A percentile compares a stretch with the other conserved stretches of the same genome.
Evolutionary conservation across 1,284 basidiomycete genomes (phyloP).

Genomic region (Polyporus tsugae): DNA sequence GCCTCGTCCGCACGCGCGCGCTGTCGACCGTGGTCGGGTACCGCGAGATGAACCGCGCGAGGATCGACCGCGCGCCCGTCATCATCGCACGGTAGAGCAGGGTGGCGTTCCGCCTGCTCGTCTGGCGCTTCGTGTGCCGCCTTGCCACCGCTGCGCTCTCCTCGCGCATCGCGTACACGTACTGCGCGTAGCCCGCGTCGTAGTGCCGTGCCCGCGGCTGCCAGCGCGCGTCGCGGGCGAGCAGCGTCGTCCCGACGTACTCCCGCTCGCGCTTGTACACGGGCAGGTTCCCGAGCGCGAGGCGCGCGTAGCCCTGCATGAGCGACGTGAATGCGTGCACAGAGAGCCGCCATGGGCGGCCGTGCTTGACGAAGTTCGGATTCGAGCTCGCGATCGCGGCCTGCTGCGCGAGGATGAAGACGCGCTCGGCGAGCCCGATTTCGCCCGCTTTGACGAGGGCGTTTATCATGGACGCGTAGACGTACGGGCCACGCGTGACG

Average conservation of each 20-base stretch:
- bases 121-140: constrained; percentile 29
- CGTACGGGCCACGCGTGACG: constrained; percentile 60
- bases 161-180: constrained; percentile 28
- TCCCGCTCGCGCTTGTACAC: constrained; percentile 8
- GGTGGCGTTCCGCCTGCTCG: constrained; percentile 41
- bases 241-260: constrained; percentile 15
- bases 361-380: constrained; percentile 34
- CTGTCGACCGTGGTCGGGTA: constrained; percentile 4
- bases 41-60: constrained; percentile 26
- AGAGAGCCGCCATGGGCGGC: constrained; percentile 67
- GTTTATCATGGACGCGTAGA: constrained; percentile 66
- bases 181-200: constrained; percentile 49
- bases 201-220: constrained; percentile 33
- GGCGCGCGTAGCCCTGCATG: constrained; percentile 66
- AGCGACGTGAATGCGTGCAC: constrained; percentile 76
- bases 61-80: constrained; percentile 44
- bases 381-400: constrained; percentile 64
- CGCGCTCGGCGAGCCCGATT: constrained; percentile 64
- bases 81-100: constrained; percentile 49
- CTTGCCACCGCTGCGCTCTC: background rate
- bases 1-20: background rate
- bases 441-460: constrained; percentile 65
- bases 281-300: constrained; percentile 47
- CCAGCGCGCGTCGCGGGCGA: constrained; percentile 25
- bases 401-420: constrained; percentile 67